Evolutionary conservation across 805 yeast species (phyloP).

Genomic region (Teunomyces kruisii): DNA sequence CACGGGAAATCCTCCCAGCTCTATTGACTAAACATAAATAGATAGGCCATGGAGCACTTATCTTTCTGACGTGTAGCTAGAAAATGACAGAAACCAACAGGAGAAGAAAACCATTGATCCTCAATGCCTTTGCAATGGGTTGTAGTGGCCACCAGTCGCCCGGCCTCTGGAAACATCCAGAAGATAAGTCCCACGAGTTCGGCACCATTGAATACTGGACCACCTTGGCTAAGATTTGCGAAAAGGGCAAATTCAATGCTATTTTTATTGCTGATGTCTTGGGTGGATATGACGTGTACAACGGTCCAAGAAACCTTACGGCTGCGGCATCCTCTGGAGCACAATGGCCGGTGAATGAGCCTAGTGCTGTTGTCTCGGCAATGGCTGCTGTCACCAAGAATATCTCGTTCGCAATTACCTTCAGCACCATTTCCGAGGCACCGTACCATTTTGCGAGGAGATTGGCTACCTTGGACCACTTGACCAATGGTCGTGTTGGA

Average conservation of each 20-base stretch:
- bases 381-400: constrained; percentile 7
- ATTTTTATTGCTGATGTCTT: constrained; percentile 6
- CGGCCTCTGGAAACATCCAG: constrained; percentile 5
- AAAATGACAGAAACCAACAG: not conserved
- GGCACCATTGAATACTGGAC: constrained; percentile 6
- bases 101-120: not conserved
- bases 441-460: constrained; percentile 6
- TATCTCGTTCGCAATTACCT: constrained; percentile 4
- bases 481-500: constrained; percentile 5
- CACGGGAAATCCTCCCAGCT: not conserved
- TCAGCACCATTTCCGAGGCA: constrained; percentile 6
- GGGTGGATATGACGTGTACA: constrained; percentile 7
- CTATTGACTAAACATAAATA: no score
- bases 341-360: constrained; percentile 7
- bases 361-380: constrained; percentile 7
- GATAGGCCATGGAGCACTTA: no score
- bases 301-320: constrained; percentile 2
- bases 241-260: constrained; percentile 6
- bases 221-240: constrained; percentile 3
- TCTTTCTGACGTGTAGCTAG: no score
- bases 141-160: constrained; percentile 4
- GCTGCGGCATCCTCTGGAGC: constrained; percentile 5
- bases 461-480: constrained; percentile 7
- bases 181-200: constrained; percentile 1
- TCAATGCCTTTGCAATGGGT: constrained; percentile 6